Evolutionary conservation across 108 stramenopile genomes (phyloP), one percentile per base, ranked within the genome.

Genomic region (Asterionellopsis glacialis): DNA sequence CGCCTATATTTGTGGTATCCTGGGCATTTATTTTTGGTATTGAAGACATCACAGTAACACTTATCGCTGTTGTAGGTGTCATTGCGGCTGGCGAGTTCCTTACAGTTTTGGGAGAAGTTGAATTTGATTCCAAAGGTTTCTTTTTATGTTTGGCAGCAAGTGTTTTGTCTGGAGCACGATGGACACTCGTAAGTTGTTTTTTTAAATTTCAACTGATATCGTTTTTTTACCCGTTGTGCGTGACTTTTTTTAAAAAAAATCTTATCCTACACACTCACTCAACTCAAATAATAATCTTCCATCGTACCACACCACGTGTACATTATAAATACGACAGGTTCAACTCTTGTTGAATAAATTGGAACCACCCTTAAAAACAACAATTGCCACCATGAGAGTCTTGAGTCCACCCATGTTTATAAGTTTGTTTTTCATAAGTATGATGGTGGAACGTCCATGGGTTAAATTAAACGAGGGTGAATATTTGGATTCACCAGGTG

Each of bases 1-100:
- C 87, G 44, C 90, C 94, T 3, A 65, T 95, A 19, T 95, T 90
- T 82, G 88, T 90, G 19, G 53, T 92, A 24, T 42, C 61, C 1
- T 91, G 86, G 79, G 94, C 90, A 9, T 84, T 83, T 57, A 21
- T 87, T 5, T 88, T 95, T 70, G 86, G 87, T 4, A 76, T 95
- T 59, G 87, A 90, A 67, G 68, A 72, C 42, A 84, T 94, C 9
- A 85, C 93, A 0, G 84, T 73, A 69, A 67, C 63, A n/a, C 75
- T 93, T 47, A 57, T 93, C 28, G 48, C 69, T 18, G 87, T 90
- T 7, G 80, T 87, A 55, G 45, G 61, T 1, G 58, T 93, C 24
- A 90, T 93, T 51, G 81, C 77, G 28, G 47, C 58, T 10, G 92
- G 92, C 55, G 92, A 93, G 62, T 69, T 90, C 41, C 41, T 93